Percentiles rank a stretch among this genome's conserved stretches.
Evolutionary conservation across 2,329 filamentous ascomycete species (phyloP).

Genomic region (Cordyceps tenuipes): DNA sequence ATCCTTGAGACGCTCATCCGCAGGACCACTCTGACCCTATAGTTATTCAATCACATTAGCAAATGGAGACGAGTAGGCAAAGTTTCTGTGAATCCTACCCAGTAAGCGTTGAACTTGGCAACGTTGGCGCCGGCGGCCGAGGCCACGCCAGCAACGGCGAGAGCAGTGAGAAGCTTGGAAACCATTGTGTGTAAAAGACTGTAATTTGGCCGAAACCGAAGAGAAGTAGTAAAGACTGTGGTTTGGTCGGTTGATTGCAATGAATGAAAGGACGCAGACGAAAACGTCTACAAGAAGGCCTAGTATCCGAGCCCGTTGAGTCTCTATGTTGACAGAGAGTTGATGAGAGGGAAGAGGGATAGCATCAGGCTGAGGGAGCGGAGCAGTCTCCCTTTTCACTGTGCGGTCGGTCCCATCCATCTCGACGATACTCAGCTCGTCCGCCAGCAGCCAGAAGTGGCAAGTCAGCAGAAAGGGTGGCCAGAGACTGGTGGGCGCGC

Average conservation of each 20-base stretch:
- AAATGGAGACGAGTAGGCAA: neutral
- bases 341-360: conserved; percentile 16
- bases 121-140: conserved; percentile 17
- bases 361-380: neutral
- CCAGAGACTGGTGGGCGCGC: neutral
- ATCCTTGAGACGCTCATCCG: conserved; percentile 22
- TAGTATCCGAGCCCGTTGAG: conserved; percentile 20
- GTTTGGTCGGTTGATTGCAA: conserved; percentile 15
- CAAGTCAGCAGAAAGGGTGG: conserved; percentile 7
- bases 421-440: neutral
- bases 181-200: conserved; percentile 20
- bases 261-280: conserved; percentile 34
- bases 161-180: conserved; percentile 16
- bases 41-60: neutral
- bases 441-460: neutral
- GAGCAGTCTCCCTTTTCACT: conserved; percentile 3
- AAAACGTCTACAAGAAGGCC: conserved; percentile 26
- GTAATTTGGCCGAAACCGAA: conserved; percentile 27
- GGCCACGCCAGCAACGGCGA: conserved; percentile 18
- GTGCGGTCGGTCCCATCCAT: neutral
- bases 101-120: conserved; percentile 30
- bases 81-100: conserved; percentile 21
- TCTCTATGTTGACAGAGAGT: conserved; percentile 21
- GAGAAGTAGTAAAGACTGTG: conserved; percentile 20
- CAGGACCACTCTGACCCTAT: conserved; percentile 27